Base-by-base conservation (phyloP, 768 basidiomycete genomes). In the Mycena metata region DNA sequence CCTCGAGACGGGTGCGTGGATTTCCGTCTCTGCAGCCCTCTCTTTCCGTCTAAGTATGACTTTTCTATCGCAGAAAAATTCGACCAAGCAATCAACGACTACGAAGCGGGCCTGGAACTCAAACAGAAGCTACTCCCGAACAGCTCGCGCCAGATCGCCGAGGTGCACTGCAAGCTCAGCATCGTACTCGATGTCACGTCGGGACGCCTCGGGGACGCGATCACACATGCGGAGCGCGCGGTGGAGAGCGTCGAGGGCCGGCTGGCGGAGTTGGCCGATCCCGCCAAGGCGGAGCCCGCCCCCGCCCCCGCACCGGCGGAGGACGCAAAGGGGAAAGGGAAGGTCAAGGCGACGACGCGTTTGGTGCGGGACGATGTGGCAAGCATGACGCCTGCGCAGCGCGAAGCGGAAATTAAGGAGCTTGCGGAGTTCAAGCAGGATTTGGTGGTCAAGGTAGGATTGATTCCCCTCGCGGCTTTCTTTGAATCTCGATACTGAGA, bases 61-160 rank as follows among this genome's bases (percentile, higher is more conserved):
- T n/a, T n/a, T n/a, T n/a, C n/a, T n/a, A n/a, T n/a, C 19, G 23
- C 79, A 97, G 96, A 98, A 79, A 98, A 98, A 82, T 98, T 98
- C 77, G 93, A 96, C 70, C 95, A 97, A 79, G 96, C 96, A 0
- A 93, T 96, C 60, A 85, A 86, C 21, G 96, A 98, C 77, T 98
- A 96, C 75, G 88, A 89, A 54, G 87, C 90, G 0, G 94, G 92
- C 3, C 88, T 96, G 12, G 79, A 81, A 12, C 86, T 96, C 74
- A 96, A 97, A 77, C 78, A 80, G 11, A 82, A 87, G 11, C 82
- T 96, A 39, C 87, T 98, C 7, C 93, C 96, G 0, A 77, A 83
- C n/a, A 93, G 93, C n/a, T 96, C 95, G 5, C 91, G 96, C 49
- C 94, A 96, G 73, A 91, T 98, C 71, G 95, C 96, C 0, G 95